A percentile compares a stretch with the other conserved stretches of the same genome.
Conservation (phyloP, 148 eudicot species). For the Talinum fruticosum region DNA sequence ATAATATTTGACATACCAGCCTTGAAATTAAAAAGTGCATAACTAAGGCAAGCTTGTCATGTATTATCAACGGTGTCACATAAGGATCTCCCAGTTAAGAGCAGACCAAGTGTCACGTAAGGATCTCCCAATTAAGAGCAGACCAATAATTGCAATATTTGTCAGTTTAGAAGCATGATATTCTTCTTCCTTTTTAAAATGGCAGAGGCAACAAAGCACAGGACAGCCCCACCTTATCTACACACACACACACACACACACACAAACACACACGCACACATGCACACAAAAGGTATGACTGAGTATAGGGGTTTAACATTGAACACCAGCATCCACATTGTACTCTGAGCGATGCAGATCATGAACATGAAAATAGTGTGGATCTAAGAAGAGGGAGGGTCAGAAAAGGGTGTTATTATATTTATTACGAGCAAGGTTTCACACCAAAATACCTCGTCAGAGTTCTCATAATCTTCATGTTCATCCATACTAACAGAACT, state of each 20-base stretch:
- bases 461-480: conserved; percentile 40
- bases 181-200: not conserved
- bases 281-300: too few species aligned
- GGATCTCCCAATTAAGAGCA: not conserved
- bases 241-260: too few species aligned
- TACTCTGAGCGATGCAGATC: conserved; percentile 4
- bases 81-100: not conserved
- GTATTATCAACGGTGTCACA: not conserved
- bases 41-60: not conserved
- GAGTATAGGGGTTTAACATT: not conserved
- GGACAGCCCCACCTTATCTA: too few species aligned
- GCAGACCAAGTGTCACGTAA: not conserved
- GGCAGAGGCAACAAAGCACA: too few species aligned
- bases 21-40: not conserved
- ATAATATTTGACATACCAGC: not conserved
- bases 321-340: not conserved
- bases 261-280: too few species aligned
- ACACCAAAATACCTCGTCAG: conserved; percentile 48
- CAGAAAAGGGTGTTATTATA: not conserved
- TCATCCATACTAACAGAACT: conserved; percentile 76
- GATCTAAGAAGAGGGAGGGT: too few species aligned
- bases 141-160: not conserved
- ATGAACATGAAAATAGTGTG: not conserved
- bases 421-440: not conserved
- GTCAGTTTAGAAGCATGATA: not conserved